Conservation (phyloP, 2,329 filamentous ascomycete genomes). For the Aspergillus cejpii region DNA sequence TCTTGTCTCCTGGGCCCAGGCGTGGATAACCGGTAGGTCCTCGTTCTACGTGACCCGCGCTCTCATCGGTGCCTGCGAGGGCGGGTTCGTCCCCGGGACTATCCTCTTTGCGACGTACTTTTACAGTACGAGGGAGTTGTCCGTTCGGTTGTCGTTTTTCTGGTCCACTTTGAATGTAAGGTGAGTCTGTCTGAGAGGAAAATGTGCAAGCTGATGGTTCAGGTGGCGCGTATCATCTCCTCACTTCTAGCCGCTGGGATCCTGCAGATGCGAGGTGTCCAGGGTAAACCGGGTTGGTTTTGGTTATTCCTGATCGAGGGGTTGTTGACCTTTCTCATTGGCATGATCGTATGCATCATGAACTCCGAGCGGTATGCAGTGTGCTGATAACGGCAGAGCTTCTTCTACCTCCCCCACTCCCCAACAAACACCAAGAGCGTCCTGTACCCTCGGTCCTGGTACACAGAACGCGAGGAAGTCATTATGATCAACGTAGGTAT, state of each 20-base stretch:
- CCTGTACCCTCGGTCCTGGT: conserved; percentile 21
- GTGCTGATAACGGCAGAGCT: conserved; percentile 21
- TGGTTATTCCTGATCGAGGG: conserved; percentile 43
- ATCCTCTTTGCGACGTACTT: conserved; percentile 41
- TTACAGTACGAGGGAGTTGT: conserved; percentile 38
- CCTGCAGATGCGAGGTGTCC: conserved; percentile 38
- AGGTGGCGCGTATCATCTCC: conserved; percentile 31
- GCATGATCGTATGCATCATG: conserved; percentile 28
- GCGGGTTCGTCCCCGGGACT: conserved; percentile 32
- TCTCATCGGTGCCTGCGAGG: conserved; percentile 39
- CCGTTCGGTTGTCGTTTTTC: conserved; percentile 39
- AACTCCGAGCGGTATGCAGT: too few relatives aligned
- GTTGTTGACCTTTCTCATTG: conserved; percentile 39
- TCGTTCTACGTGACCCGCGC: conserved; percentile 36
- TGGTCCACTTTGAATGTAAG: conserved; percentile 37
- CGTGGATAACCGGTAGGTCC: conserved; percentile 27
- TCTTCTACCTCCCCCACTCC: conserved; percentile 25
- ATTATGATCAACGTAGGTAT: conserved; percentile 26
- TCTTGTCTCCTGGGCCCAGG: conserved; percentile 36
- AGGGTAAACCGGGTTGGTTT: conserved; percentile 40
- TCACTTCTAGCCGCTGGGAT: conserved; percentile 38
- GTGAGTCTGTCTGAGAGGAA: background rate
- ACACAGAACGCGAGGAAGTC: conserved; percentile 23
- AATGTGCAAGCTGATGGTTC: background rate
- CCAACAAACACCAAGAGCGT: conserved; percentile 24